phyloP scores from a whole-genome alignment of 2,329 filamentous ascomycete species.

The Scedosporium dehoogii region DNA sequence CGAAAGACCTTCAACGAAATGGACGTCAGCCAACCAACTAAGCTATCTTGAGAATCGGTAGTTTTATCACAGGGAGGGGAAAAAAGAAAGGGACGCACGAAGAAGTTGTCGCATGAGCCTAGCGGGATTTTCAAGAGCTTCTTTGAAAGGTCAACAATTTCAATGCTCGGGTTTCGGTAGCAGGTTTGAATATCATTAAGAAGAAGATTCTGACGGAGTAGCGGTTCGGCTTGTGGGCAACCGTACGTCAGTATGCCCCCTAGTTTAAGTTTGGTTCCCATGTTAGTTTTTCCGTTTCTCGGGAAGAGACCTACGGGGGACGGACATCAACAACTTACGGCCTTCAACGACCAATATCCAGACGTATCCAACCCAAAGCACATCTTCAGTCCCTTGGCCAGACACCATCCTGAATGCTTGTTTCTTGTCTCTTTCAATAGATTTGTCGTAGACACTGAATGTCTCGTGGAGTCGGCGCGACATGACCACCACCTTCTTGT shows the following conservation, averaged over 20 bases:
- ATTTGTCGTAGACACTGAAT: neutral
- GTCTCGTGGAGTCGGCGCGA: neutral
- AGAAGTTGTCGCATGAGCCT: neutral
- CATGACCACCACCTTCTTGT: neutral
- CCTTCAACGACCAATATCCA: neutral
- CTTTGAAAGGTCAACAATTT: too few relatives aligned
- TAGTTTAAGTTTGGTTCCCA: neutral
- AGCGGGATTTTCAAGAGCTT: neutral
- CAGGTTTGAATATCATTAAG: too few relatives aligned
- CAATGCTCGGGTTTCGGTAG: too few relatives aligned
- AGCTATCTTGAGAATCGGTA: neutral
- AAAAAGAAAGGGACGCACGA: neutral
- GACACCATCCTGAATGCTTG: neutral
- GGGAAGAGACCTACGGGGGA: too few relatives aligned
- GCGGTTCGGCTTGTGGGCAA: neutral
- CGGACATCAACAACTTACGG: neutral
- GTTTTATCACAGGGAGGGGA: neutral
- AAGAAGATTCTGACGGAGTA: neutral
- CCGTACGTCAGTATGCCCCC: neutral
- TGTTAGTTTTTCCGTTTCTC: neutral
- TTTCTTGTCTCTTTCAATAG: neutral
- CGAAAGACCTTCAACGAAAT: neutral
- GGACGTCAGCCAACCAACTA: neutral
- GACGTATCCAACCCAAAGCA: neutral
- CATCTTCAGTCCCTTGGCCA: neutral